These are phyloP conservation scores for Irpex sp. DNA, from an alignment of 1,284 basidiomycete species.

Conservation along the genomic window DNA sequence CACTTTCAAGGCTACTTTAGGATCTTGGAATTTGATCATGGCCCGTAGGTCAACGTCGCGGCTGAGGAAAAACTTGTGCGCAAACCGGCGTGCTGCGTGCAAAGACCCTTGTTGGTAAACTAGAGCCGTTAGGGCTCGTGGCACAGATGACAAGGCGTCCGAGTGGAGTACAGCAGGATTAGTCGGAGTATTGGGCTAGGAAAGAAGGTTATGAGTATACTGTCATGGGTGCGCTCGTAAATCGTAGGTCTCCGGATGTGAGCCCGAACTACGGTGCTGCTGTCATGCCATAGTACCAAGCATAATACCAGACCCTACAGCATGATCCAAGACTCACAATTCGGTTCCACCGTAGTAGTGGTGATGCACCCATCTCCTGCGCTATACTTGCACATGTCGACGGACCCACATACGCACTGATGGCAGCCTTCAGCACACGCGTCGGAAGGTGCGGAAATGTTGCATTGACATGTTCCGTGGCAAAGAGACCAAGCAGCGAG, in stretches of 20 bases:
- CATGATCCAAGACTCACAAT: conserved; percentile 42
- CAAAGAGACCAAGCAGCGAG: conserved; percentile 87
- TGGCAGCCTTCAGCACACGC: conserved; percentile 83
- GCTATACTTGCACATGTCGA: conserved; percentile 82
- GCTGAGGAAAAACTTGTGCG: conserved; percentile 81
- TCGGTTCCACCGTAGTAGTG: conserved; percentile 70
- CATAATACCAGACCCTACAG: not conserved
- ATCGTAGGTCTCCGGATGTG: not conserved
- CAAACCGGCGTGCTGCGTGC: conserved; percentile 77
- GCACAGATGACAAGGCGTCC: conserved; percentile 75
- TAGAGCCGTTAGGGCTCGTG: conserved; percentile 73
- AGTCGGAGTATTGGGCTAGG: conserved; percentile 44
- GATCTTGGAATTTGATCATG: conserved; percentile 89
- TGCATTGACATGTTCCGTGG: conserved; percentile 80
- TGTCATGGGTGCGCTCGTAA: not conserved
- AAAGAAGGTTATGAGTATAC: not conserved
- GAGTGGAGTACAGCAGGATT: conserved; percentile 55
- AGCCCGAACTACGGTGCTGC: not conserved
- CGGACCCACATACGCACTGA: conserved; percentile 90
- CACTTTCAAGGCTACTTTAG: conserved; percentile 76
- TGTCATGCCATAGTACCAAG: not conserved
- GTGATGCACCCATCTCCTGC: conserved; percentile 73
- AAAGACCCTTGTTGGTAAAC: conserved; percentile 79
- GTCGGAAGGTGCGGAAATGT: conserved; percentile 92
- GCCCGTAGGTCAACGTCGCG: conserved; percentile 78